These are phyloP conservation scores for Torulaspora globosa DNA, from an alignment of 1,139 yeast species.

Conservation along the genomic window DNA sequence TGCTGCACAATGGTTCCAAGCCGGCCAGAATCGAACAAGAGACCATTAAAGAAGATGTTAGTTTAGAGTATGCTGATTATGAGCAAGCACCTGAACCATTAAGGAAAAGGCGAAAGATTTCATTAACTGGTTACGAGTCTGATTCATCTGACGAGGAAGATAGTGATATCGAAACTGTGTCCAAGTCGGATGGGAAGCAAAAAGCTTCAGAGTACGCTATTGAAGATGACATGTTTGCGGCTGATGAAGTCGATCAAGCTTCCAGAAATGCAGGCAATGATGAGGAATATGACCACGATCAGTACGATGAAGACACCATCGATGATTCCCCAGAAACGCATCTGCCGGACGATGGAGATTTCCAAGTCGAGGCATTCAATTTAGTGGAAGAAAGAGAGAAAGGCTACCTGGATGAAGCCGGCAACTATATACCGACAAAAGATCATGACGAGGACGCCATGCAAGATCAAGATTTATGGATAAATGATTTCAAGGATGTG, in stretches of 20 bases:
- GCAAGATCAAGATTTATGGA: slow-evolving; percentile 27
- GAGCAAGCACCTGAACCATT: background rate
- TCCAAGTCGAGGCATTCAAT: slow-evolving; percentile 26
- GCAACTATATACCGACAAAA: slow-evolving; percentile 21
- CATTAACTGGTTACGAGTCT: slow-evolving; percentile 10
- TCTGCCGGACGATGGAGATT: slow-evolving; percentile 5
- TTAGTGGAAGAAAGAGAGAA: slow-evolving; percentile 23
- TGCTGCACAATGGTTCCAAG: background rate
- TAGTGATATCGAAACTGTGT: slow-evolving; percentile 6
- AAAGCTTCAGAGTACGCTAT: background rate
- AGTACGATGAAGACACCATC: slow-evolving; percentile 14
- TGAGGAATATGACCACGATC: slow-evolving; percentile 12
- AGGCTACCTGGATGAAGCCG: slow-evolving; percentile 28
- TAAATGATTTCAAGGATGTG: slow-evolving; percentile 19
- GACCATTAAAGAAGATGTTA: background rate
- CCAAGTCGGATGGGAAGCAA: background rate
- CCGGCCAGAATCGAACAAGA: background rate
- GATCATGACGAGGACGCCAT: slow-evolving; percentile 15
- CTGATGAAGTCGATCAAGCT: slow-evolving; percentile 8
- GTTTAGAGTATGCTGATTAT: background rate
- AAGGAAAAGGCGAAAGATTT: slow-evolving; percentile 4
- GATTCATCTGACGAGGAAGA: slow-evolving; percentile 15
- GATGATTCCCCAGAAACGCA: slow-evolving; percentile 5
- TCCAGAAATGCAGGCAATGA: background rate
- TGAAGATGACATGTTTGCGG: slow-evolving; percentile 14